A percentile compares a stretch with the other conserved stretches of the same genome.
These are phyloP conservation scores for Collybia nuda DNA, from an alignment of 768 basidiomycete genomes.

Conservation along the genomic window DNA sequence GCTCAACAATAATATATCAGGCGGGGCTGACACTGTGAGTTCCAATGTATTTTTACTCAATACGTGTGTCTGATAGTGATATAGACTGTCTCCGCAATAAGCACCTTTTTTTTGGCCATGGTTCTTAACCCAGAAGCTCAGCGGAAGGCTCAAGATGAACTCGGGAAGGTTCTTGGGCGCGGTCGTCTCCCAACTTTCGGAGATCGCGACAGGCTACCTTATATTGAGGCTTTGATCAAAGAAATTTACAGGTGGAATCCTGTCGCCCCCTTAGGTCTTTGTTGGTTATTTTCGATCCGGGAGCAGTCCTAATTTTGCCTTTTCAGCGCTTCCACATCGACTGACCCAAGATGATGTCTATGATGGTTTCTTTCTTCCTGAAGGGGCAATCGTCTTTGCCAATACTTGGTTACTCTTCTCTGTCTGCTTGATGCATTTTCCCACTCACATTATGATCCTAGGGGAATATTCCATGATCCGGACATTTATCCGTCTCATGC, in stretches of 20 bases:
- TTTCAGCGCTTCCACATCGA: not conserved
- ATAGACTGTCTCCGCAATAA: not conserved
- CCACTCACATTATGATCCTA: not conserved
- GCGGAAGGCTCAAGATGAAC: not conserved
- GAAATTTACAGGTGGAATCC: not conserved
- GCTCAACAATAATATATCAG: conserved; percentile 3
- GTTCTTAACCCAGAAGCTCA: not conserved
- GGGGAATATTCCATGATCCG: conserved; percentile 30
- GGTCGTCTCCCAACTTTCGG: not conserved
- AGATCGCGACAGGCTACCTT: not conserved
- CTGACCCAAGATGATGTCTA: conserved; percentile 1
- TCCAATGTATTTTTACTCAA: not conserved
- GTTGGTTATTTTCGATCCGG: not conserved
- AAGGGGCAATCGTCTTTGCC: not conserved
- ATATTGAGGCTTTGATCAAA: not conserved
- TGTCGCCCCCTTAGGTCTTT: not conserved
- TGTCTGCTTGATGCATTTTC: no score
- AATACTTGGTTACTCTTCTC: no score
- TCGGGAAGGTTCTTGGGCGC: not conserved
- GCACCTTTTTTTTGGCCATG: not conserved
- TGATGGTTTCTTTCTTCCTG: not conserved
- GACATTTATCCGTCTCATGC: conserved; percentile 24
- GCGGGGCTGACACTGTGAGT: conserved; percentile 10
- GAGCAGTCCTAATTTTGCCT: not conserved
- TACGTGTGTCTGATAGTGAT: no score